Conservation (phyloP, 2,329 filamentous ascomycete genomes). For the Colletotrichum tropicicola region DNA sequence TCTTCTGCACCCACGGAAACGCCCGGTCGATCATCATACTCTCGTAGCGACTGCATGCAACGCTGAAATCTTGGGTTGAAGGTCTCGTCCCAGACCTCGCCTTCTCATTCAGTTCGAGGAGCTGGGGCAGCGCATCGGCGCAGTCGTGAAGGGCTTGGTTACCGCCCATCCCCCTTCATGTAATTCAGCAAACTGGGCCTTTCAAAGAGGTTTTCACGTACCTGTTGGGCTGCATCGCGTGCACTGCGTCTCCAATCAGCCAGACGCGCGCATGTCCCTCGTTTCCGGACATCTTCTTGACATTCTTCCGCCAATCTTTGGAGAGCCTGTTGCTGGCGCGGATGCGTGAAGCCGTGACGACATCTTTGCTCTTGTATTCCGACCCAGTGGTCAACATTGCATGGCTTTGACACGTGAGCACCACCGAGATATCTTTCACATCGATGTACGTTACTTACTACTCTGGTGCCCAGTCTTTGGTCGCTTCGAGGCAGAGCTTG, state of each 20-base stretch:
- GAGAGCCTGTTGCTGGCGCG: neutral
- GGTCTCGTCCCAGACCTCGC: neutral
- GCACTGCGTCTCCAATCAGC: slow-evolving; percentile 2
- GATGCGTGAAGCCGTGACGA: neutral
- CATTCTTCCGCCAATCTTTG: neutral
- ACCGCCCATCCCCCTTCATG: slow-evolving; percentile 7
- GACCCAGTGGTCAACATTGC: neutral
- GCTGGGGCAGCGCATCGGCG: neutral
- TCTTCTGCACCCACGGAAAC: slow-evolving; percentile 8
- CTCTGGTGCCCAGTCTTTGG: slow-evolving; percentile 5
- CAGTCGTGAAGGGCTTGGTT: slow-evolving; percentile 9
- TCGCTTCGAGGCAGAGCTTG: neutral
- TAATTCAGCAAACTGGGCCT: neutral
- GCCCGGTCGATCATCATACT: neutral
- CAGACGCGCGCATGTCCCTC: slow-evolving; percentile 10
- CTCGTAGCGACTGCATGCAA: neutral
- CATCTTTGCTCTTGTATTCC: neutral
- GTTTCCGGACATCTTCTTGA: neutral
- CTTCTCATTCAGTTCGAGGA: neutral
- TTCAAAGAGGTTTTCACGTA: neutral
- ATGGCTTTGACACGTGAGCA: neutral
- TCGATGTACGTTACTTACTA: neutral
- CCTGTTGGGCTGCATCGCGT: slow-evolving; percentile 18
- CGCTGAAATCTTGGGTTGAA: neutral
- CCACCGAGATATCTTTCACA: neutral